Evolutionary conservation across 352 stramenopile genomes (phyloP).

Genomic region (Blastocystis sp.): DNA sequence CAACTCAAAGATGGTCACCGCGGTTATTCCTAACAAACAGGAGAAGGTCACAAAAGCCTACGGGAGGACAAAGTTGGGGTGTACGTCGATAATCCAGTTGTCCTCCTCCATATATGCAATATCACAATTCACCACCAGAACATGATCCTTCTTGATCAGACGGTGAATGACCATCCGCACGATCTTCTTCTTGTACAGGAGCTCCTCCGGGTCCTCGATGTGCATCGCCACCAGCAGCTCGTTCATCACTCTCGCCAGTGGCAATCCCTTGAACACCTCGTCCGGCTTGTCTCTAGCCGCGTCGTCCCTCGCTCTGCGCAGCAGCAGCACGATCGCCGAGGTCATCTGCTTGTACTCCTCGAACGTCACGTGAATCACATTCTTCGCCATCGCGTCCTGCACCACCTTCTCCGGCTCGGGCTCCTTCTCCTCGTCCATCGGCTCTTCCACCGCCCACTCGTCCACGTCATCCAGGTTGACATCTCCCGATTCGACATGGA

Average conservation of each 20-base stretch:
- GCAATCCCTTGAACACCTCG: conserved; percentile 75
- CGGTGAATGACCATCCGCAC: conserved; percentile 75
- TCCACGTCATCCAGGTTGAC: conserved; percentile 84
- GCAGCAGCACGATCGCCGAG: conserved; percentile 78
- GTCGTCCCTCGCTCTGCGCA: conserved; percentile 73
- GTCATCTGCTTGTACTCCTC: conserved; percentile 82
- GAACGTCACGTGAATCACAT: conserved; percentile 77
- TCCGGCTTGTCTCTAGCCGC: conserved; percentile 70
- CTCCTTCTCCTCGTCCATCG: neutral
- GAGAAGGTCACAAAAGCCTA: conserved; percentile 8
- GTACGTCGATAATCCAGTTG: conserved; percentile 67
- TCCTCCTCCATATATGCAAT: conserved; percentile 66
- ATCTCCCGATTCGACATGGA: conserved; percentile 95
- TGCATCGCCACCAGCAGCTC: conserved; percentile 77
- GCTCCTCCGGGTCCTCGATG: conserved; percentile 77
- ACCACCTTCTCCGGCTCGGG: conserved; percentile 4
- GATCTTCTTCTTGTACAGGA: conserved; percentile 77
- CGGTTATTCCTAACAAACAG: conserved; percentile 18
- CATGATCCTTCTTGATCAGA: conserved; percentile 77
- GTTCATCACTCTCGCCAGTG: conserved; percentile 77
- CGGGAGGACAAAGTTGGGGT: conserved; percentile 69
- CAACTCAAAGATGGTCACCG: neutral
- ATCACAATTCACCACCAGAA: conserved; percentile 69
- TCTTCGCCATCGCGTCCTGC: neutral
- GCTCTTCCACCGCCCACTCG: conserved; percentile 42